These are phyloP conservation scores for Phallus indusiatus DNA, from an alignment of 768 basidiomycete genomes.

Conservation along the genomic window DNA sequence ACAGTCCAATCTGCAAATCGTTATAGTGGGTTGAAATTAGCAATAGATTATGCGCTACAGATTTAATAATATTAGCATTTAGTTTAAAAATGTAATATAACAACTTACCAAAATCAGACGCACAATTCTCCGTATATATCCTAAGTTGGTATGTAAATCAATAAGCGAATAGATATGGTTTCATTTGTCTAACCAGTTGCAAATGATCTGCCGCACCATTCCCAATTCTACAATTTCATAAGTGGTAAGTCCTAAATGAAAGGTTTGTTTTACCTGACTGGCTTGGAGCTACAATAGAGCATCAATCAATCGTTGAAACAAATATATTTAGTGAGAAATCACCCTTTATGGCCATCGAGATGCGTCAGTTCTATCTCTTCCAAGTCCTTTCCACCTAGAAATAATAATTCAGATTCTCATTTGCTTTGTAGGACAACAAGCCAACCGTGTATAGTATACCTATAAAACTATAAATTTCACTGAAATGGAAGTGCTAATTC, in stretches of 20 bases:
- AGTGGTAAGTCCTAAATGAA: neutral
- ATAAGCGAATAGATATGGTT: neutral
- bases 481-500: neutral
- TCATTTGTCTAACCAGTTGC: slow-evolving; percentile 50
- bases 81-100: slow-evolving; percentile 3
- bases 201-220: slow-evolving; percentile 95
- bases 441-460: slow-evolving; percentile 83
- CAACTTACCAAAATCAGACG: slow-evolving; percentile 13
- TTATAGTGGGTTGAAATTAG: neutral
- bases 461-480: slow-evolving; percentile 10
- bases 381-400: slow-evolving; percentile 60
- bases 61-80: neutral
- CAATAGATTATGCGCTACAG: neutral
- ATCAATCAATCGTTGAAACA: too few relatives aligned
- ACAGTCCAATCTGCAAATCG: slow-evolving; percentile 69
- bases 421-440: neutral
- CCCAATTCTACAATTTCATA: slow-evolving; percentile 48
- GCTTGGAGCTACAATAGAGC: slow-evolving; percentile 37
- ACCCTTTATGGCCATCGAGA: slow-evolving; percentile 77
- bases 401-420: neutral
- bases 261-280: slow-evolving; percentile 44
- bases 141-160: slow-evolving; percentile 28
- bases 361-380: slow-evolving; percentile 79
- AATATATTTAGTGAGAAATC: neutral
- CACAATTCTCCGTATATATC: slow-evolving; percentile 96